Percentiles rank a stretch among this genome's conserved stretches.
These are phyloP conservation scores for Pseudocercospora crystallina DNA, from an alignment of 2,329 filamentous ascomycete species.

Conservation along the genomic window DNA sequence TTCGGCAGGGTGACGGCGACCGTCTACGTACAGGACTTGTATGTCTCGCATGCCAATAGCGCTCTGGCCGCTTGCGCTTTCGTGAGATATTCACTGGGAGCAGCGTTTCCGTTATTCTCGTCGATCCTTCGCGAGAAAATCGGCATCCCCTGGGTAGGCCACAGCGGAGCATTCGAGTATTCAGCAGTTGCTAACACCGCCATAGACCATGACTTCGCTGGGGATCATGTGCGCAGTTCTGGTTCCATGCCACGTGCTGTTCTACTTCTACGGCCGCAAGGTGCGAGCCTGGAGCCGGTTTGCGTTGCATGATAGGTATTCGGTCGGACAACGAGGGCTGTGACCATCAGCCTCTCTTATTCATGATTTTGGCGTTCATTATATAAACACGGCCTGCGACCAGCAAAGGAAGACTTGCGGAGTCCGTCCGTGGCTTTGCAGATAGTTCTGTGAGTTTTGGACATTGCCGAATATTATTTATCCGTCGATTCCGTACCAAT, in stretches of 20 bases:
- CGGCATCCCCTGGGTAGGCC: conserved; percentile 11
- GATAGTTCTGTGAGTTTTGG: too few relatives aligned
- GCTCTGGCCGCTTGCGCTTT: conserved; percentile 17
- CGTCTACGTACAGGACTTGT: conserved; percentile 17
- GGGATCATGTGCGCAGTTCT: conserved; percentile 9
- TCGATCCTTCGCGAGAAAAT: conserved; percentile 7
- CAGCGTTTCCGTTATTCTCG: conserved; percentile 12
- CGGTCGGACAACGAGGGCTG: not conserved
- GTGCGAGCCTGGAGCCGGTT: conserved; percentile 16
- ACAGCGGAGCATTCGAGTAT: not conserved
- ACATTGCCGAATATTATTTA: too few relatives aligned
- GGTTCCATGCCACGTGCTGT: conserved; percentile 14
- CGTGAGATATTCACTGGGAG: conserved; percentile 12
- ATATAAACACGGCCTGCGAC: too few relatives aligned
- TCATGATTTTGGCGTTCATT: too few relatives aligned
- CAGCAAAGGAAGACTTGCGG: too few relatives aligned
- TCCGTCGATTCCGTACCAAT: too few relatives aligned
- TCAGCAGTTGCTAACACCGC: not conserved
- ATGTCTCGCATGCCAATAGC: conserved; percentile 15
- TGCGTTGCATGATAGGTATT: conserved; percentile 11
- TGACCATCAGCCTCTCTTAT: not conserved
- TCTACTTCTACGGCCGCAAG: conserved; percentile 16
- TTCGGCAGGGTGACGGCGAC: conserved; percentile 6
- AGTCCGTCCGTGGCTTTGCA: too few relatives aligned
- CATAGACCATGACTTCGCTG: conserved; percentile 4